These are phyloP conservation scores for Claviceps fusiformis DNA, from an alignment of 2,329 filamentous ascomycete genomes.

Conservation along the genomic window DNA sequence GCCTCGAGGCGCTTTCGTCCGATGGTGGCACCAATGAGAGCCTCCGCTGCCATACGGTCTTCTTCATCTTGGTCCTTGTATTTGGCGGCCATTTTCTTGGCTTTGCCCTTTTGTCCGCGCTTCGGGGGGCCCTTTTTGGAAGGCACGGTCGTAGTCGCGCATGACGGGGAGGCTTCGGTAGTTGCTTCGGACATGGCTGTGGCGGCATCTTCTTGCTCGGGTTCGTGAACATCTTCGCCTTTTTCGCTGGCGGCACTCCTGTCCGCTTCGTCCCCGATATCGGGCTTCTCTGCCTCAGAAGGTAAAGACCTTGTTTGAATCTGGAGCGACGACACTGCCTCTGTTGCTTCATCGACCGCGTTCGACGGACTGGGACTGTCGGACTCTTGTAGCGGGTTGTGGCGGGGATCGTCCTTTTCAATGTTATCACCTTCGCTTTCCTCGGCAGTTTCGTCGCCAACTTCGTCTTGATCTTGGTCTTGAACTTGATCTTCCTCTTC, in stretches of 20 bases:
- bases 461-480: constrained; percentile 11
- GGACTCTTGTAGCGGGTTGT: constrained; percentile 24
- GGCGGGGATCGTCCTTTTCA: constrained; percentile 17
- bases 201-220: constrained; percentile 6
- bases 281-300: background rate
- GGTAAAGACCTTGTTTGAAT: constrained; percentile 9
- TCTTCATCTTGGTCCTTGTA: constrained; percentile 94
- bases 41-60: constrained; percentile 71
- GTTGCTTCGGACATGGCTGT: constrained; percentile 10
- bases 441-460: constrained; percentile 13
- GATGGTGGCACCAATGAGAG: constrained; percentile 65
- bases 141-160: background rate
- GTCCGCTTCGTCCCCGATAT: background rate
- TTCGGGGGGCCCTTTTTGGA: constrained; percentile 36
- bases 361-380: constrained; percentile 12
- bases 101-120: constrained; percentile 68
- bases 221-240: constrained; percentile 1
- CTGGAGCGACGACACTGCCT: constrained; percentile 13
- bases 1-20: constrained; percentile 56
- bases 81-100: constrained; percentile 76
- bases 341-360: constrained; percentile 13
- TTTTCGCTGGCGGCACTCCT: background rate
- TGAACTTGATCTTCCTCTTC: constrained; percentile 11
- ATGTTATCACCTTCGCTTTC: constrained; percentile 15
- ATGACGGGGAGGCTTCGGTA: constrained; percentile 1